These are phyloP conservation scores for Mortierella sp. DNA, from an alignment of 371 early-diverging fungal species.

Conservation along the genomic window DNA sequence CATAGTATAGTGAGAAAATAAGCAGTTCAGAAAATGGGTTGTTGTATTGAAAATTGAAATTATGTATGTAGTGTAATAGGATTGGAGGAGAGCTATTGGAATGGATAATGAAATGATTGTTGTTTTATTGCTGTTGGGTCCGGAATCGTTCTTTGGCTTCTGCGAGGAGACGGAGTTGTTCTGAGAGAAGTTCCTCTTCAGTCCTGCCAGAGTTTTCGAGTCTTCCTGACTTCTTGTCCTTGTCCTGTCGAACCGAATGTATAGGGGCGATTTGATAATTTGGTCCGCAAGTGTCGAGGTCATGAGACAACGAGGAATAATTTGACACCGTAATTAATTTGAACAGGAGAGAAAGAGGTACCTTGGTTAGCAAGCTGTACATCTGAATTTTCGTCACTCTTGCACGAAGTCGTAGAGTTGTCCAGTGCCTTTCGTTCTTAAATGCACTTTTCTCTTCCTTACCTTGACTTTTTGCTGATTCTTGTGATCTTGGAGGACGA, in stretches of 20 bases:
- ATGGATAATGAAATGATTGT: not conserved
- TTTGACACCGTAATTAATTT: not conserved
- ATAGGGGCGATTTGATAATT: not conserved
- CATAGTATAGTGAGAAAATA: too few species aligned
- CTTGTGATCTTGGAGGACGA: slow-evolving; percentile 91
- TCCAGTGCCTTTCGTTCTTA: not conserved
- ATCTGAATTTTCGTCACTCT: not conserved
- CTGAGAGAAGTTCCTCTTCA: slow-evolving; percentile 90
- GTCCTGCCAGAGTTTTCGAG: slow-evolving; percentile 92
- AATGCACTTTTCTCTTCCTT: not conserved
- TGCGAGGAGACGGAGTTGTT: slow-evolving; percentile 96
- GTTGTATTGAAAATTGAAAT: too few species aligned
- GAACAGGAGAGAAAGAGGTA: not conserved
- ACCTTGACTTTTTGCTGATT: slow-evolving; percentile 82
- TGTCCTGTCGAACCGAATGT: slow-evolving; percentile 70
- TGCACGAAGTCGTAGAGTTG: not conserved
- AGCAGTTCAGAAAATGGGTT: too few species aligned
- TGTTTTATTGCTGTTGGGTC: slow-evolving; percentile 64
- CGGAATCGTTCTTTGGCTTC: slow-evolving; percentile 86
- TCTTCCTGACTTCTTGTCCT: slow-evolving; percentile 89
- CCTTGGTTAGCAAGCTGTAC: not conserved
- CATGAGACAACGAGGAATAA: too few species aligned
- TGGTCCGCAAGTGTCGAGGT: not conserved
- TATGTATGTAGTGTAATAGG: not conserved
- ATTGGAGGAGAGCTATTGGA: not conserved